Evolutionary conservation across 208 protist species (phyloP), one percentile per base, ranked within the genome.

Genomic region (Herpetomonas muscarum): DNA sequence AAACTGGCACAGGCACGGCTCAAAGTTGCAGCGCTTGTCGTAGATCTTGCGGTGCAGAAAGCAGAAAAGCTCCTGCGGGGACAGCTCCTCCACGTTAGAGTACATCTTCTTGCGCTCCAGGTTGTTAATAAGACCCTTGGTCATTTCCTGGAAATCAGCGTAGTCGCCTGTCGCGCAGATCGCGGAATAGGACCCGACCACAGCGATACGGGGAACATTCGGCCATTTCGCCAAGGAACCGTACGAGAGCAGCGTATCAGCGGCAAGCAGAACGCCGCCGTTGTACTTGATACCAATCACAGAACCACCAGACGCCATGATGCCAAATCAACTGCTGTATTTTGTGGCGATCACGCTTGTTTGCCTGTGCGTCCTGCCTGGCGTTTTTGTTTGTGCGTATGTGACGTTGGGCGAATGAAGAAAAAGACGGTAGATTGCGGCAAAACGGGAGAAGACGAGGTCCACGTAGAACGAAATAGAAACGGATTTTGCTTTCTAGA

Each of bases 261-360:
- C 69, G 22, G 94, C 95, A 39, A 99, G 68, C 29, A 98, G 68
- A 17, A 99, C 96, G 51, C 98, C 98, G 61, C 87, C 97, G 55
- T 97, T 92, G 77, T 97, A 99, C 85, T 98, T 98, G 46, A 99
- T 70, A 32, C 74, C 98, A 60, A 98, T 66, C n/a, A 99, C 92
- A 42, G 93, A 97, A 12, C 94, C 96, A 64, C 97, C 97, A 44
- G 96, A 98, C 12, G 97, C 94, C 72, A 98, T 98, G 15, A 26
- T 55, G 37, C 5, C n/a, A 30, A 46, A 46, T 19, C 5, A 46
- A 19, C 41, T 24, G 6, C 41, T 7, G 6, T 10, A 5, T 4
- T 46, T 46, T 46, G 13, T 46, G n/a, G n/a, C n/a, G n/a, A n/a
- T n/a, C n/a, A n/a, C n/a, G n/a, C n/a, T n/a, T n/a, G n/a, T n/a